phyloP scores from a whole-genome alignment of 495 filamentous ascomycete genomes.

The Aspergillus coremiiformis region DNA sequence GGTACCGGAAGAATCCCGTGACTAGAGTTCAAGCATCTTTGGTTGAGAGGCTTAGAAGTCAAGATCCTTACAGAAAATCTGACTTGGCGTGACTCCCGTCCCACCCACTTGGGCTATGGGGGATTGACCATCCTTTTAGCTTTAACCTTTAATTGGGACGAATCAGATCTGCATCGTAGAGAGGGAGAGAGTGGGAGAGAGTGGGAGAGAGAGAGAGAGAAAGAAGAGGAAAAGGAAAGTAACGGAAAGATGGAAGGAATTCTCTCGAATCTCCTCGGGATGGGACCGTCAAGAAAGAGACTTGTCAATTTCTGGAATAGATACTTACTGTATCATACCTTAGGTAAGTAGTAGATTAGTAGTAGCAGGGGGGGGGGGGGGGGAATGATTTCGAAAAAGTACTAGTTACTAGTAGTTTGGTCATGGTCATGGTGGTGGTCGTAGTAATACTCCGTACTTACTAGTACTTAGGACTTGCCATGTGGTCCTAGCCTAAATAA shows the following conservation, averaged over 20 bases:
- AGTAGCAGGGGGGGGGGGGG: background rate
- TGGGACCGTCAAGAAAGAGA: background rate
- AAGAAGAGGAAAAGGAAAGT: background rate
- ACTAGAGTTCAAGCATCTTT: background rate
- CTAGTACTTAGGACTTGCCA: conserved; percentile 5
- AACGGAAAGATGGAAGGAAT: background rate
- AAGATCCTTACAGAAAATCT: conserved; percentile 3
- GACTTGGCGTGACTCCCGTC: conserved; percentile 1
- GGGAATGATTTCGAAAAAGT: background rate
- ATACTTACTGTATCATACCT: background rate
- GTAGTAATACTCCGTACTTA: background rate
- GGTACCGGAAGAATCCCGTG: background rate
- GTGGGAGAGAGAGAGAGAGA: background rate
- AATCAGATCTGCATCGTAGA: background rate
- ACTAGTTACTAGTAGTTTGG: no score
- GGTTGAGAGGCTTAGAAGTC: conserved; percentile 5
- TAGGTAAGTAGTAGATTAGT: background rate
- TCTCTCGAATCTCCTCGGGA: background rate
- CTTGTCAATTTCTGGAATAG: background rate
- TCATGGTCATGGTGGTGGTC: background rate
- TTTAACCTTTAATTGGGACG: background rate
- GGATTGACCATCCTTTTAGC: background rate
- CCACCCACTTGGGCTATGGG: conserved; percentile 3
- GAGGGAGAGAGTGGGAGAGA: background rate
- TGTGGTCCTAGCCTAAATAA: conserved; percentile 1